Evolutionary conservation across 2,329 filamentous ascomycete species (phyloP).

Genomic region (Triangularia setosa): DNA sequence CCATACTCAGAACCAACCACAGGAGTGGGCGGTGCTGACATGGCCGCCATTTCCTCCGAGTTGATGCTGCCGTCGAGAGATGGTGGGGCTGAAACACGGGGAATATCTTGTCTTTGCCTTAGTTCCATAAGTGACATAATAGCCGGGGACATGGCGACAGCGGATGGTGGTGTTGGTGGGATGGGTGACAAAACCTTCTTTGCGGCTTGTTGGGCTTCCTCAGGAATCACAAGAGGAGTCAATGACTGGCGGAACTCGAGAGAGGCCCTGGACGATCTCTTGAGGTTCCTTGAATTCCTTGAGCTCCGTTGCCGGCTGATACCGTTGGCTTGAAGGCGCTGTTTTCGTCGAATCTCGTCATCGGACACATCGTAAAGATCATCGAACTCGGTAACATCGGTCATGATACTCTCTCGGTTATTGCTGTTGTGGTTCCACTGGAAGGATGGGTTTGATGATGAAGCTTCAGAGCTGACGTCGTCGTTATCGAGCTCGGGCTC

Average conservation of each 20-base stretch:
- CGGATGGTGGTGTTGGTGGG: slow-evolving; percentile 59
- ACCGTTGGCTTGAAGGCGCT: slow-evolving; percentile 41
- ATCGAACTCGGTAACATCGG: slow-evolving; percentile 71
- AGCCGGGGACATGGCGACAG: slow-evolving; percentile 72
- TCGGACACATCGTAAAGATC: slow-evolving; percentile 86
- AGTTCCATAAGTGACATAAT: slow-evolving; percentile 67
- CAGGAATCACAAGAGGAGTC: slow-evolving; percentile 52
- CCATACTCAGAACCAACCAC: slow-evolving; percentile 58
- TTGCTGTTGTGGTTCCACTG: slow-evolving; percentile 52
- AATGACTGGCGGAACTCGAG: slow-evolving; percentile 35
- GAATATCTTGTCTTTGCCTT: slow-evolving; percentile 61
- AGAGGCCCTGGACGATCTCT: slow-evolving; percentile 40
- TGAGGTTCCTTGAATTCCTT: slow-evolving; percentile 36
- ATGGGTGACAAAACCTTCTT: slow-evolving; percentile 57
- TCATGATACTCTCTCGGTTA: slow-evolving; percentile 53
- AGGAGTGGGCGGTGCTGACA: slow-evolving; percentile 83
- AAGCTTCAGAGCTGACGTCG: slow-evolving; percentile 36
- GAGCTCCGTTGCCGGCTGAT: slow-evolving; percentile 33
- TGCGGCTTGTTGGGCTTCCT: slow-evolving; percentile 33
- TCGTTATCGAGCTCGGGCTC: slow-evolving; percentile 37
- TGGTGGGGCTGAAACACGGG: slow-evolving; percentile 74
- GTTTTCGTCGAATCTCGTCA: slow-evolving; percentile 56
- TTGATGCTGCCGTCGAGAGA: slow-evolving; percentile 85
- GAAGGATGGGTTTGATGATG: slow-evolving; percentile 53
- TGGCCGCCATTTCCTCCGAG: slow-evolving; percentile 78